Evolutionary conservation across 2,329 filamentous ascomycete species (phyloP), one percentile per base, ranked within the genome.

Genomic region (Fusarium nodosum): DNA sequence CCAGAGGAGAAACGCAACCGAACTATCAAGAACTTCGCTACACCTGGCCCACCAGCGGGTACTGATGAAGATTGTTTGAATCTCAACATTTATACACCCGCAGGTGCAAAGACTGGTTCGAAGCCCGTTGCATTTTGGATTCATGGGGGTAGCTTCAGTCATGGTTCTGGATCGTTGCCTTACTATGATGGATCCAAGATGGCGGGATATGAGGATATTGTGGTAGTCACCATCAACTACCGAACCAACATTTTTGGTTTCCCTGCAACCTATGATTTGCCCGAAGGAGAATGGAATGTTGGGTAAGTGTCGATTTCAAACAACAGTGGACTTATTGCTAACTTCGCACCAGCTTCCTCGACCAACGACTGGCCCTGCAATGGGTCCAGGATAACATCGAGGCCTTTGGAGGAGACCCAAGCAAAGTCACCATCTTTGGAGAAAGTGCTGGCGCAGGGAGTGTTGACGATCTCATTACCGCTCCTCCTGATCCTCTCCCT

Each of bases 391-490:
- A 82, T 45, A 87, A 83, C 64, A 85, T 86, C 46, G 77, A 66
- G 7, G 77, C 78, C 5, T 86, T 86, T 39, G 84, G 84, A 20
- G 85, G 84, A 16, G 79, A 84, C 33, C 79, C 80, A 3, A 56
- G 71, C 3, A 80, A 82, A 42, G 82, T 87, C 8, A 85, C 82
- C 3, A 76, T 87, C 31, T 86, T 82, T 77, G 86, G 84, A 26
- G 84, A 88, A 76, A 85, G 82, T 2, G 84, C 86, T 0, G 86
- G 86, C 3, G 84, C 6, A 82, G 90, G 88, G 38, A 89, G 87
- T 0, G 86, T 88, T 0, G 72, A 76, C n/a, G 54, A 55, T 7
- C 72, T 77, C 2, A 31, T 77, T 12, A 72, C 71, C 0, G 56
- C 68, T 36, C 77, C 77, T 0, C 75, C 76, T 0, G 42, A 69